Percentiles rank a stretch among this genome's conserved stretches.
Evolutionary conservation across 768 basidiomycete genomes (phyloP).

Genomic region (Boletus huronensis): DNA sequence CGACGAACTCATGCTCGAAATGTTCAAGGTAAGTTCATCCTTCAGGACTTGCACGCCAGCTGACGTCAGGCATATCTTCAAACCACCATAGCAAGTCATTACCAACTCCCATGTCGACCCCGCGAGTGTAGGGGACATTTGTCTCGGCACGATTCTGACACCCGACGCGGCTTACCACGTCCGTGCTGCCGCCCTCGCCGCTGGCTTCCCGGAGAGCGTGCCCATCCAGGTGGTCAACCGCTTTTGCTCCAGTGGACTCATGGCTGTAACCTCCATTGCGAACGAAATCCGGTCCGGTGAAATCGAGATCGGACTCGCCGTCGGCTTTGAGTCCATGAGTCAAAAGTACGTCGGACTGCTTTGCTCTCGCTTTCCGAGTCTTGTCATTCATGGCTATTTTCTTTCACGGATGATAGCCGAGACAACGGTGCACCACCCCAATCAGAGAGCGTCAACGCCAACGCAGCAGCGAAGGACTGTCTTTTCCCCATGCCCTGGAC

Average conservation of each 20-base stretch:
- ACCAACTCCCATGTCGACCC: constrained; percentile 59
- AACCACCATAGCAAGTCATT: constrained; percentile 49
- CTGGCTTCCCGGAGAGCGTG: constrained; percentile 72
- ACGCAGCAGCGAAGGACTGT: constrained; percentile 58
- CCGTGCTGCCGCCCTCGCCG: constrained; percentile 72
- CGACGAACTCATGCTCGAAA: constrained; percentile 77
- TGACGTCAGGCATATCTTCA: neutral
- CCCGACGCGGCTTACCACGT: constrained; percentile 66
- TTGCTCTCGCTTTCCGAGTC: no score
- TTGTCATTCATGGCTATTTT: neutral
- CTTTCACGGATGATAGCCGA: constrained; percentile 39
- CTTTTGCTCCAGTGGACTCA: constrained; percentile 81
- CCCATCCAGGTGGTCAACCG: constrained; percentile 74
- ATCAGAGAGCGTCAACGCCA: constrained; percentile 57
- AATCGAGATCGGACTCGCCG: constrained; percentile 73
- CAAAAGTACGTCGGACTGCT: constrained; percentile 47
- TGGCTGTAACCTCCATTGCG: constrained; percentile 73
- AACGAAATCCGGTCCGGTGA: constrained; percentile 77
- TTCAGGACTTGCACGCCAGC: neutral
- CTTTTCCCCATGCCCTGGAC: constrained; percentile 85
- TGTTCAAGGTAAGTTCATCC: constrained; percentile 56
- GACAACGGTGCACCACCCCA: constrained; percentile 61
- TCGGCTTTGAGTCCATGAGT: constrained; percentile 88
- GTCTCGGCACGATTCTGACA: constrained; percentile 73
- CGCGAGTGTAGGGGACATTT: constrained; percentile 66